phyloP scores from a whole-genome alignment of 352 stramenopile species.

The Phytopythium aichiense region DNA sequence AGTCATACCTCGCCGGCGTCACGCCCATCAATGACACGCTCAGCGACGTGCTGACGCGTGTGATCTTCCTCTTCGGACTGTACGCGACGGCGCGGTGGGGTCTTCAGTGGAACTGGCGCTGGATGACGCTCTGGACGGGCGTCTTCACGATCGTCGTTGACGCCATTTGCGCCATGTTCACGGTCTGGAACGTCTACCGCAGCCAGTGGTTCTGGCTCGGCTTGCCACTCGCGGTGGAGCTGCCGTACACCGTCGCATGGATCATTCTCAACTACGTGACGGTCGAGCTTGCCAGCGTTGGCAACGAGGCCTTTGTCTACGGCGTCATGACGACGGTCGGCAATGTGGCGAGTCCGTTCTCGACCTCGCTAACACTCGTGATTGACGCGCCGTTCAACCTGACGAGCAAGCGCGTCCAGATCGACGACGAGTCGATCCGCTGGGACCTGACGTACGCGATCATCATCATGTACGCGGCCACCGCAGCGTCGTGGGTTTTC shows the following conservation, averaged over 20 bases:
- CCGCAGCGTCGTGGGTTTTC: constrained; percentile 41
- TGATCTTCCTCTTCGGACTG: constrained; percentile 25
- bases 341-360: constrained; percentile 44
- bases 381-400: constrained; percentile 38
- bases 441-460: constrained; percentile 47
- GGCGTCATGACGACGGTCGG: constrained; percentile 53
- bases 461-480: constrained; percentile 44
- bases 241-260: constrained; percentile 45
- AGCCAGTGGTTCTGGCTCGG: constrained; percentile 48
- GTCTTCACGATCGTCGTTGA: constrained; percentile 35
- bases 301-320: constrained; percentile 55
- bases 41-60: constrained; percentile 19
- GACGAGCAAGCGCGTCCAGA: constrained; percentile 36
- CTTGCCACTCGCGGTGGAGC: constrained; percentile 31
- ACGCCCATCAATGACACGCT: constrained; percentile 35
- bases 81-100: constrained; percentile 37
- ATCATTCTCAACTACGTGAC: constrained; percentile 50
- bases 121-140: constrained; percentile 23
- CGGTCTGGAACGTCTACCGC: constrained; percentile 45
- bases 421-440: constrained; percentile 35
- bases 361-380: constrained; percentile 32
- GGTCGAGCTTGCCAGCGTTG: constrained; percentile 45
- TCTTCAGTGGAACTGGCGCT: constrained; percentile 52
- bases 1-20: constrained; percentile 35
- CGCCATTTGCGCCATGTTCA: constrained; percentile 29